A percentile compares a stretch with the other conserved stretches of the same genome.
phyloP scores from a whole-genome alignment of 169 alveolate species.

The Cryptosporidium parvum region DNA sequence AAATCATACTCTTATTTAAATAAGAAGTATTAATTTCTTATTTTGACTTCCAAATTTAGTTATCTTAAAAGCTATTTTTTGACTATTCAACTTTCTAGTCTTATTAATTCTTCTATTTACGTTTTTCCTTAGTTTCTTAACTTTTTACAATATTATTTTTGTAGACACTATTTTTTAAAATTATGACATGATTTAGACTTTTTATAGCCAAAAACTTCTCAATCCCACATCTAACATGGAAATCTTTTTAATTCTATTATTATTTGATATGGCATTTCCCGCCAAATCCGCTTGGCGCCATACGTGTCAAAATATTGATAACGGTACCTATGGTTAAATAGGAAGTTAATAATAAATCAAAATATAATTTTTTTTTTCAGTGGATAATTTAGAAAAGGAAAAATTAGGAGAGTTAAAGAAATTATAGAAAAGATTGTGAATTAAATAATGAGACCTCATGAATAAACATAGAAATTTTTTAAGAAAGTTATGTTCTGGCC shows the following conservation, averaged over 20 bases:
- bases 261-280: not conserved
- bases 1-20: not conserved
- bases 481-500: conserved; percentile 7
- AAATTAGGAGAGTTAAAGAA: not conserved
- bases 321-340: not conserved
- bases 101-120: no score
- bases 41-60: not conserved
- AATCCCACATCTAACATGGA: not conserved
- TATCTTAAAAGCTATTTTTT: not conserved
- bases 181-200: no score
- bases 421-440: not conserved
- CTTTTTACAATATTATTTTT: no score
- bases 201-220: not conserved
- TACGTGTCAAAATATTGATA: no score
- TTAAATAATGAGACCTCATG: conserved; percentile 38
- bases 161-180: no score
- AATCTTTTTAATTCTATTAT: not conserved
- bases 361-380: not conserved
- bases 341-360: not conserved
- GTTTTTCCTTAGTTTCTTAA: not conserved
- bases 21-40: not conserved
- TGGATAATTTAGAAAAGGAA: not conserved
- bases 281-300: conserved; percentile 3
- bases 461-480: conserved; percentile 1
- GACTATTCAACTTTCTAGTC: not conserved